Percentiles rank a stretch among this genome's conserved stretches.
These are phyloP conservation scores for Orbilia ellipsospora DNA, from an alignment of 2,329 filamentous ascomycete species.

Conservation along the genomic window DNA sequence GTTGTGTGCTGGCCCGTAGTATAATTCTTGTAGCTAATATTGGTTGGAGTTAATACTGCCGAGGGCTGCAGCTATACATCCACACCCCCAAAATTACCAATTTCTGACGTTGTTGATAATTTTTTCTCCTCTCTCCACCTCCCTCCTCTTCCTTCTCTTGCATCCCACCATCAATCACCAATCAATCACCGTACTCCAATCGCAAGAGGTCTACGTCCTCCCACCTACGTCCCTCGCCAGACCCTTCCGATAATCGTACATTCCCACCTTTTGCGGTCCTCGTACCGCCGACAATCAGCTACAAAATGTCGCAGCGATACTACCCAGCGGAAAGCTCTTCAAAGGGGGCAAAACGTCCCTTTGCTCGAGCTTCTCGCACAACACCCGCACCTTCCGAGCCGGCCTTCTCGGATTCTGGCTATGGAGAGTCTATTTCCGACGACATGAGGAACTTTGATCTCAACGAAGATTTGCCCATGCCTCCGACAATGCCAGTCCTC, in stretches of 20 bases:
- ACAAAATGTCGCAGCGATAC: constrained; percentile 54
- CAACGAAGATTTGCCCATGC: constrained; percentile 59
- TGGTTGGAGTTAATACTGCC: no score
- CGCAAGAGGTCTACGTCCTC: constrained; percentile 25
- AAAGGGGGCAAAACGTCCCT: constrained; percentile 47
- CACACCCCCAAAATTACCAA: neutral
- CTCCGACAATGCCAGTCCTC: constrained; percentile 47
- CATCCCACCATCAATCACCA: constrained; percentile 13
- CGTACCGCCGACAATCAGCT: constrained; percentile 34
- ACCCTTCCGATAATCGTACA: constrained; percentile 38
- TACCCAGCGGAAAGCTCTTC: constrained; percentile 55
- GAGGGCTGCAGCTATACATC: neutral
- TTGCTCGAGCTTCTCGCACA: constrained; percentile 37
- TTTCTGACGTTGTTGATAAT: constrained; percentile 51
- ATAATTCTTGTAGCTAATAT: neutral
- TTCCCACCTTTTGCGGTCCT: constrained; percentile 43
- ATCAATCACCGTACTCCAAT: constrained; percentile 33
- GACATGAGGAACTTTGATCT: constrained; percentile 66
- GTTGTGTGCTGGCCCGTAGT: constrained; percentile 23
- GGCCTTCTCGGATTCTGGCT: constrained; percentile 77
- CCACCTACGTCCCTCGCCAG: constrained; percentile 8
- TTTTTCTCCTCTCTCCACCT: constrained; percentile 18
- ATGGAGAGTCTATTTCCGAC: constrained; percentile 80
- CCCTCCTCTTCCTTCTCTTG: constrained; percentile 6
- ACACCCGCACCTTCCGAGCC: constrained; percentile 28